Evolutionary conservation across 2,329 filamentous ascomycete genomes (phyloP).

Genomic region (Stagonosporopsis cucurbitacearum): DNA sequence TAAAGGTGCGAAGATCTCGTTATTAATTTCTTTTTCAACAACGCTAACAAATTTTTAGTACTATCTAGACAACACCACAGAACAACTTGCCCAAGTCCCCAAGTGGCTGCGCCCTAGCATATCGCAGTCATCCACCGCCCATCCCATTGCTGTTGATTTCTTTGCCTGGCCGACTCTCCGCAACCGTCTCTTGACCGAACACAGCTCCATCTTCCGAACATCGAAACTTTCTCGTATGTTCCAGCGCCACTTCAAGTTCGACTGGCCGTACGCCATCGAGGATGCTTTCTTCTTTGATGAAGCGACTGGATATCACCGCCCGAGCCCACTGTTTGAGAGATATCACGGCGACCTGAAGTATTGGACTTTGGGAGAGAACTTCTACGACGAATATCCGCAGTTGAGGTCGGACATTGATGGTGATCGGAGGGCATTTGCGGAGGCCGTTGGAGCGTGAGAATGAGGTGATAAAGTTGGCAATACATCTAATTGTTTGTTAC

Average conservation of each 20-base stretch:
- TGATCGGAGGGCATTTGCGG: slow-evolving; percentile 28
- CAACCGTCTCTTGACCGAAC: slow-evolving; percentile 34
- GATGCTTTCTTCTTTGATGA: slow-evolving; percentile 41
- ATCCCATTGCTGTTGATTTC: slow-evolving; percentile 43
- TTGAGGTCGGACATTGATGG: slow-evolving; percentile 42
- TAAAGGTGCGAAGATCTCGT: slow-evolving; percentile 29
- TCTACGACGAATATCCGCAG: slow-evolving; percentile 39
- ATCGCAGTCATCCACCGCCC: slow-evolving; percentile 32
- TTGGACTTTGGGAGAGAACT: slow-evolving; percentile 35
- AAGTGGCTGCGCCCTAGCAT: slow-evolving; percentile 36
- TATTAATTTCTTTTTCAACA: neutral
- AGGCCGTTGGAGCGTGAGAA: neutral
- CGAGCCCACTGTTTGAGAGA: slow-evolving; percentile 39
- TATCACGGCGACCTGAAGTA: slow-evolving; percentile 39
- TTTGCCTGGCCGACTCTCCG: slow-evolving; percentile 45
- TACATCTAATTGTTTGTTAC: neutral
- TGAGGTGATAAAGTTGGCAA: neutral
- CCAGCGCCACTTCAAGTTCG: slow-evolving; percentile 37
- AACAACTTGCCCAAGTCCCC: slow-evolving; percentile 36
- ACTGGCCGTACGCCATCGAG: slow-evolving; percentile 44
- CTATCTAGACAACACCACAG: slow-evolving; percentile 38
- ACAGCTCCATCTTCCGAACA: slow-evolving; percentile 31
- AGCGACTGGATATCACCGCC: slow-evolving; percentile 18
- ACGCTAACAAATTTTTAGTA: slow-evolving; percentile 26
- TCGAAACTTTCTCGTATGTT: slow-evolving; percentile 32